phyloP scores from a whole-genome alignment of 768 basidiomycete species.

The Mycena indigotica region DNA sequence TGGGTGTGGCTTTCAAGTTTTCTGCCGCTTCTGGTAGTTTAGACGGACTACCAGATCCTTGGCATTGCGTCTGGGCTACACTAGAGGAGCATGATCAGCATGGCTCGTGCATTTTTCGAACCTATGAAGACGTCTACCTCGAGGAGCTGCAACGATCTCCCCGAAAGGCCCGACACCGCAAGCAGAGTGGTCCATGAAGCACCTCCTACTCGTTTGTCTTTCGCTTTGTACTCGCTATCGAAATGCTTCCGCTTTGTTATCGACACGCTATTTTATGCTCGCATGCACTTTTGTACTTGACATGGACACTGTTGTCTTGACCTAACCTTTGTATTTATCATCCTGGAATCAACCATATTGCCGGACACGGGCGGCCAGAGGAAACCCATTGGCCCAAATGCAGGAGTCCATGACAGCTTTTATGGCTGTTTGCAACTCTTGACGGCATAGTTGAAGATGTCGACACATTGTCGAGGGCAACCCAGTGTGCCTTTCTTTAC shows the following conservation, averaged over 20 bases:
- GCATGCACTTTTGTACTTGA: not conserved
- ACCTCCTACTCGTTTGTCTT: slow-evolving; percentile 1
- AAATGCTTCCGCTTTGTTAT: slow-evolving; percentile 12
- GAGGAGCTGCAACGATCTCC: slow-evolving; percentile 46
- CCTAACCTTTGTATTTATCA: slow-evolving; percentile 4
- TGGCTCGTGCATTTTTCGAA: slow-evolving; percentile 53
- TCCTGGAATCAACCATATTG: not conserved
- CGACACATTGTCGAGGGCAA: too few relatives aligned
- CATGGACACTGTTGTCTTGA: not conserved
- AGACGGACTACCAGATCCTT: slow-evolving; percentile 26
- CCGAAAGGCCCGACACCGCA: slow-evolving; percentile 30
- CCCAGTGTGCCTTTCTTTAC: too few relatives aligned
- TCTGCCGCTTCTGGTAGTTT: slow-evolving; percentile 32
- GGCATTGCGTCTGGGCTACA: slow-evolving; percentile 71
- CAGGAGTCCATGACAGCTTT: too few relatives aligned
- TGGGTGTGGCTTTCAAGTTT: slow-evolving; percentile 58
- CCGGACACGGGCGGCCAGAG: not conserved
- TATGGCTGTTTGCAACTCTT: too few relatives aligned
- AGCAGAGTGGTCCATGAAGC: slow-evolving; percentile 7
- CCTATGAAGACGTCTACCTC: slow-evolving; percentile 63
- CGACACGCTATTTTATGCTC: slow-evolving; percentile 9
- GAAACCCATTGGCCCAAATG: not conserved
- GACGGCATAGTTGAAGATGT: too few relatives aligned
- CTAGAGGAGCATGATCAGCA: slow-evolving; percentile 51
- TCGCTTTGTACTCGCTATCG: slow-evolving; percentile 6